phyloP scores from a whole-genome alignment of 371 early-diverging fungal genomes.

The Mucor saturninus region DNA sequence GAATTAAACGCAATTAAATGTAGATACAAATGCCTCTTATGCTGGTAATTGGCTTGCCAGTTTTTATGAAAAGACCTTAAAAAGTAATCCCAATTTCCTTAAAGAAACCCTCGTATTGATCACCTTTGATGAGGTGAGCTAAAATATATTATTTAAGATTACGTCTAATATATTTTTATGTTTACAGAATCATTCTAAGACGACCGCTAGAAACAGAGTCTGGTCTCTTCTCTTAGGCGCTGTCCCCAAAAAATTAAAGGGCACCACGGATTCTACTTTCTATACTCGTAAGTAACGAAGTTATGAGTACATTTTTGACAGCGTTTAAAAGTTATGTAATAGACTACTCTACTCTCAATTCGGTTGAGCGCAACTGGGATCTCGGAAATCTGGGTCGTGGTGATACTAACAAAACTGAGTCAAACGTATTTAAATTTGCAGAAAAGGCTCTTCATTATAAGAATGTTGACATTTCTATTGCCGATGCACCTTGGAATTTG shows the following conservation, averaged over 20 bases:
- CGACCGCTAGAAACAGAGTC: constrained; percentile 32
- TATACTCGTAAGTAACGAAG: constrained; percentile 52
- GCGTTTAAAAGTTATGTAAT: background rate
- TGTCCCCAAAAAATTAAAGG: constrained; percentile 34
- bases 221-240: constrained; percentile 40
- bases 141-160: background rate
- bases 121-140: constrained; percentile 38
- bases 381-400: constrained; percentile 62
- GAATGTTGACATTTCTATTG: constrained; percentile 37
- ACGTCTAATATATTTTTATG: background rate
- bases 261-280: constrained; percentile 52
- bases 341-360: constrained; percentile 58
- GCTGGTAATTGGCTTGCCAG: constrained; percentile 37
- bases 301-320: too few relatives aligned
- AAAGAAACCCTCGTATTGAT: constrained; percentile 32
- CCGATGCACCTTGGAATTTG: constrained; percentile 21
- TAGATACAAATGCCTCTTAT: constrained; percentile 36
- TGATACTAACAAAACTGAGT: constrained; percentile 44
- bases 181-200: constrained; percentile 9
- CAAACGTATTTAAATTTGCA: constrained; percentile 44
- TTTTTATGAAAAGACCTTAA: constrained; percentile 32
- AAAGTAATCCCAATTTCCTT: constrained; percentile 26
- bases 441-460: constrained; percentile 36
- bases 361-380: constrained; percentile 65
- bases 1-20: background rate